phyloP scores from a whole-genome alignment of 805 yeast species.

The Sugiyamaella marilandica region DNA sequence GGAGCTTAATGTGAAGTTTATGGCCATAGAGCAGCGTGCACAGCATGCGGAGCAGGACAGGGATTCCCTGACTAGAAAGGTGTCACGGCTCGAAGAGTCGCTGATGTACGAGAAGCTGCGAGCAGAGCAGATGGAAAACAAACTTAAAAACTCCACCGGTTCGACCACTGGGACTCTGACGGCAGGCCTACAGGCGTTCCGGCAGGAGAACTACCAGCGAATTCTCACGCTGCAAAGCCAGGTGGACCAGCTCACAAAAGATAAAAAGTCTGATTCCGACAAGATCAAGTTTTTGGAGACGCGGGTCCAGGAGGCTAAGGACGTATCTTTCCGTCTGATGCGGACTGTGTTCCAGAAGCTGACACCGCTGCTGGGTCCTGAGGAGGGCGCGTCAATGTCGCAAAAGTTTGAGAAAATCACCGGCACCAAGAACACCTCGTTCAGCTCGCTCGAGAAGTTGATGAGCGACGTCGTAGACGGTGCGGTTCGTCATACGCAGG shows the following conservation, averaged over 20 bases:
- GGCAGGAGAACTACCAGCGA: constrained; percentile 12
- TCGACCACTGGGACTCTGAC: not conserved
- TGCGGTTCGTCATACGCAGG: not conserved
- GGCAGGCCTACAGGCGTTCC: constrained; percentile 13
- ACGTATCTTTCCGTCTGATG: constrained; percentile 1
- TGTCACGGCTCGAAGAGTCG: constrained; percentile 8
- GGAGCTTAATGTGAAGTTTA: constrained; percentile 1
- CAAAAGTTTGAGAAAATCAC: not conserved
- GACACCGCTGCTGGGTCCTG: constrained; percentile 4
- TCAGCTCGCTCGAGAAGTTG: constrained; percentile 2
- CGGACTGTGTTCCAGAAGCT: constrained; percentile 6
- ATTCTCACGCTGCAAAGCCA: constrained; percentile 7
- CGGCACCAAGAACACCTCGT: not conserved
- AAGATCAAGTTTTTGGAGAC: constrained; percentile 10
- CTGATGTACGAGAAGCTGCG: constrained; percentile 8
- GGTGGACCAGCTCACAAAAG: constrained; percentile 8
- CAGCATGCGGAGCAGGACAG: constrained; percentile 1
- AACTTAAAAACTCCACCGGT: not conserved
- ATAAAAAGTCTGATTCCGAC: constrained; percentile 5
- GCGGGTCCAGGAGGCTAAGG: constrained; percentile 1
- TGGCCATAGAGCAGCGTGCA: constrained; percentile 5
- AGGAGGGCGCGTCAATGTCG: not conserved
- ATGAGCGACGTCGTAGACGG: constrained; percentile 3
- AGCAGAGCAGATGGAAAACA: constrained; percentile 12
- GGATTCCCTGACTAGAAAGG: constrained; percentile 1